Conservation (phyloP, 1,139 yeast genomes). For the Suhomyces yuchorum region DNA sequence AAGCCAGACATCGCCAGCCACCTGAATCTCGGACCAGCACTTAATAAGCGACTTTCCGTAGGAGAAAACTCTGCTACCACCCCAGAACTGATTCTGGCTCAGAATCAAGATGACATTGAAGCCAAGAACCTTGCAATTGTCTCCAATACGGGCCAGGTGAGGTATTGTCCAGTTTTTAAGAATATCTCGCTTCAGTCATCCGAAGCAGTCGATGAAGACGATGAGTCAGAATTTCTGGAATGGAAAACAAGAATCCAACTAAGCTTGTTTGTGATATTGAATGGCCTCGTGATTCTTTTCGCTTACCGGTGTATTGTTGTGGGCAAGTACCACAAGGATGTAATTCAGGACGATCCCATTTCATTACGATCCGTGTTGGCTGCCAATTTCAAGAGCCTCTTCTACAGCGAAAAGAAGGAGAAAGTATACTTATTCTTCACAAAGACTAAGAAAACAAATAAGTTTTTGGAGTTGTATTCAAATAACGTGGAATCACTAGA, state of each 20-base stretch:
- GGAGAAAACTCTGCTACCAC: background rate
- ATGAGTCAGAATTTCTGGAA: background rate
- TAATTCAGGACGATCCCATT: background rate
- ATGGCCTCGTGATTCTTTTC: background rate
- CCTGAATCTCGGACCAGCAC: background rate
- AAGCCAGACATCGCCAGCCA: background rate
- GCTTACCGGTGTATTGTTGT: background rate
- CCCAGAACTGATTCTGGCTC: background rate
- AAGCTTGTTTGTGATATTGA: background rate
- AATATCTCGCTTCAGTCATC: background rate
- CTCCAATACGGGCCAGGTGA: background rate
- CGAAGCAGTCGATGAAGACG: background rate
- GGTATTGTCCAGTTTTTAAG: background rate
- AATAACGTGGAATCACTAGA: background rate
- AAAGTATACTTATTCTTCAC: constrained; percentile 10
- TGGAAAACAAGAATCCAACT: background rate
- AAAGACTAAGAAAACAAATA: constrained; percentile 10
- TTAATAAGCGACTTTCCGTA: background rate
- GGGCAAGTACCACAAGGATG: background rate
- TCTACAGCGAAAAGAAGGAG: constrained; percentile 18
- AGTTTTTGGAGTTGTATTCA: constrained; percentile 1
- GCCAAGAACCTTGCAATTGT: background rate
- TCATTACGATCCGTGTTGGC: background rate
- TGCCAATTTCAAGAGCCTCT: background rate
- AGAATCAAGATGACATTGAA: background rate